Base-by-base conservation (phyloP, 768 basidiomycete genomes). In the Pluteus cervinus region DNA sequence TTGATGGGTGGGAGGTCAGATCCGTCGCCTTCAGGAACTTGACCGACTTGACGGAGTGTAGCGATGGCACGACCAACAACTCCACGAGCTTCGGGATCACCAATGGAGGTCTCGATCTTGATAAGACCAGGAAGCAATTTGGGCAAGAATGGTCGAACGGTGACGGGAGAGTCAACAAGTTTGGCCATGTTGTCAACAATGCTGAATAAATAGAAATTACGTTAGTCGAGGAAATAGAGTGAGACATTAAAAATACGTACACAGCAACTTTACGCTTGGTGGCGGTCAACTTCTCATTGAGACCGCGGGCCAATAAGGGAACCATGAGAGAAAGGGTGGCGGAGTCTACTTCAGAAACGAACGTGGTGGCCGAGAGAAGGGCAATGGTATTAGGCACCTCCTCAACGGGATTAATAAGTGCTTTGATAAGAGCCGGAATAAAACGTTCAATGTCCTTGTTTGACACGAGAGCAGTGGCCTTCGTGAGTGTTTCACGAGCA, bases 301-400 rank as follows among this genome's bases (percentile, higher is more conserved):
- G 74, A 79, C 93, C 93, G 73, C 93, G 88, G 43, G 89, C 77
- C 38, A 97, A 71, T 14, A 97, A 81, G 55, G 93, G 93, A 43
- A 93, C 93, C 90, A 97, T 96, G 50, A 97, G 81, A 52, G 93
- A 96, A 49, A 97, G 84, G 49, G 93, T 96, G 40, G 92, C 76
- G 34, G 92, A 91, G 54, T 96, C 93, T 66, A 97, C 93, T 75
- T 97, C 93, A 36, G 93, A 89, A 88, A 97, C 93, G 82, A 96
- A 97, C 63, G 93, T 97, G 65, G 93, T 97, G 41, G 93, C 81
- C 65, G 93, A 91, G 66, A 96, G 90, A 68, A 94, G 86, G 46
- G 76, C 75, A 54, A 97, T 88, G 55, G 92, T 96, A 53, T 80
- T 84, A 54, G 93, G 87, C 41, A 97, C 93, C 80, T 99, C 96